Evolutionary conservation across 208 protist species (phyloP).

Genomic region (Endotrypanum monterogeii): DNA sequence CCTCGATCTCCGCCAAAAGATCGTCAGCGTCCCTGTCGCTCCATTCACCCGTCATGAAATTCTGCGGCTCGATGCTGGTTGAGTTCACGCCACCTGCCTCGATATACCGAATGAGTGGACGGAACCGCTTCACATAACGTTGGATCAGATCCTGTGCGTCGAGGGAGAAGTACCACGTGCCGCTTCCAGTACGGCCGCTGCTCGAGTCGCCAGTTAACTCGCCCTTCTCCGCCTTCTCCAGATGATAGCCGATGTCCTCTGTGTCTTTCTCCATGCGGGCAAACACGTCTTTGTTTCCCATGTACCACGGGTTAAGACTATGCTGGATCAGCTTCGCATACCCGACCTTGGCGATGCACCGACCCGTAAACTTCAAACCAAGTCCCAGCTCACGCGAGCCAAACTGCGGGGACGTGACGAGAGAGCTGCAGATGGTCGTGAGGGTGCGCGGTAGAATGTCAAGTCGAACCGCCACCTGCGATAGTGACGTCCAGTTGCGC

Average conservation of each 20-base stretch:
- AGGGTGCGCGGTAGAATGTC: conserved; percentile 56
- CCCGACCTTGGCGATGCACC: conserved; percentile 72
- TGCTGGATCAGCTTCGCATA: conserved; percentile 77
- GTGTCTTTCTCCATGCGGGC: conserved; percentile 66
- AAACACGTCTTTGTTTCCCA: conserved; percentile 70
- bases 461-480: conserved; percentile 59
- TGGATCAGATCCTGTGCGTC: conserved; percentile 62
- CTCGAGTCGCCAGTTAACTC: conserved; percentile 59
- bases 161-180: conserved; percentile 84
- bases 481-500: conserved; percentile 73
- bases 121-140: conserved; percentile 66
- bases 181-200: conserved; percentile 47
- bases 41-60: conserved; percentile 80
- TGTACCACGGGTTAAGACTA: conserved; percentile 79
- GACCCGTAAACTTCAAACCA: conserved; percentile 74
- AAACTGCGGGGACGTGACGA: conserved; percentile 73
- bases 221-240: conserved; percentile 64
- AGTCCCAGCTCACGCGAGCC: conserved; percentile 88
- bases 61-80: conserved; percentile 64
- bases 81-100: conserved; percentile 54
- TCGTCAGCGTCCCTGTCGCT: conserved; percentile 54
- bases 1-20: conserved; percentile 75
- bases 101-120: conserved; percentile 69
- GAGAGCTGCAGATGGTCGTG: conserved; percentile 68
- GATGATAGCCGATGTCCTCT: conserved; percentile 63